Percentiles rank a stretch among this genome's conserved stretches.
Conservation (phyloP, 192 early-diverging fungal genomes). For the Coemansia sp. region DNA sequence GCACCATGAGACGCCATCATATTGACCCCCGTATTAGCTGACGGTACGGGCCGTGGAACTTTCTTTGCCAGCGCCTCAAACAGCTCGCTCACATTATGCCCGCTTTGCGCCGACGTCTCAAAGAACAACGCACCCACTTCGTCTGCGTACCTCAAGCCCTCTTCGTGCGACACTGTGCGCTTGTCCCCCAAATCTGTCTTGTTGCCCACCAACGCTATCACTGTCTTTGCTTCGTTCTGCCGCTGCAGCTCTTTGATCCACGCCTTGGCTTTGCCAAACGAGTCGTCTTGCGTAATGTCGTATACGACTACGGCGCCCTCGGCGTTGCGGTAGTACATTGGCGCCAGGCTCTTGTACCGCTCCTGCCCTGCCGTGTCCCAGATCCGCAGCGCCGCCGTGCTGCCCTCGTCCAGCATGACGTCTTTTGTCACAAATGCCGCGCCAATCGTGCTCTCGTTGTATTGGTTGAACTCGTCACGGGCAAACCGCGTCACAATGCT, state of each 20-base stretch:
- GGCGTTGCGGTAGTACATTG: constrained; percentile 98
- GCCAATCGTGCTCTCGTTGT: constrained; percentile 98
- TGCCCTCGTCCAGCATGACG: constrained; percentile 76
- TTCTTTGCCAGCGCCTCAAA: constrained; percentile 86
- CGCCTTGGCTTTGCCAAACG: constrained; percentile 86
- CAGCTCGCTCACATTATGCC: constrained; percentile 77
- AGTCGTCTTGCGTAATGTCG: constrained; percentile 85
- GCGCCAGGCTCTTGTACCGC: constrained; percentile 91
- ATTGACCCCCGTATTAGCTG: constrained; percentile 31
- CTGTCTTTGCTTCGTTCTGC: constrained; percentile 86
- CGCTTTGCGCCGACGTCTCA: constrained; percentile 87
- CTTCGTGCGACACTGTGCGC: constrained; percentile 68
- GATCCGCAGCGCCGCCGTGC: constrained; percentile 74
- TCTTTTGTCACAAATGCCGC: constrained; percentile 90
- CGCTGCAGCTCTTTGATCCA: constrained; percentile 97
- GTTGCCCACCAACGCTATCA: constrained; percentile 95
- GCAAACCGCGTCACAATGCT: constrained; percentile 92
- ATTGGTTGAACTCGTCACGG: constrained; percentile 90
- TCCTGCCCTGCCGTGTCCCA: constrained; percentile 98
- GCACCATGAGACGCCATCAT: constrained; percentile 20
- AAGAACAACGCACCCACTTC: constrained; percentile 79
- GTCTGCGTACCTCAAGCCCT: constrained; percentile 76
- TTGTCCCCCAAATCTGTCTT: constrained; percentile 84
- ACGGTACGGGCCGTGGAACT: constrained; percentile 56
- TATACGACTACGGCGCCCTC: constrained; percentile 96